Evolutionary conservation across 768 basidiomycete genomes (phyloP).

Genomic region (Boletus sp.): DNA sequence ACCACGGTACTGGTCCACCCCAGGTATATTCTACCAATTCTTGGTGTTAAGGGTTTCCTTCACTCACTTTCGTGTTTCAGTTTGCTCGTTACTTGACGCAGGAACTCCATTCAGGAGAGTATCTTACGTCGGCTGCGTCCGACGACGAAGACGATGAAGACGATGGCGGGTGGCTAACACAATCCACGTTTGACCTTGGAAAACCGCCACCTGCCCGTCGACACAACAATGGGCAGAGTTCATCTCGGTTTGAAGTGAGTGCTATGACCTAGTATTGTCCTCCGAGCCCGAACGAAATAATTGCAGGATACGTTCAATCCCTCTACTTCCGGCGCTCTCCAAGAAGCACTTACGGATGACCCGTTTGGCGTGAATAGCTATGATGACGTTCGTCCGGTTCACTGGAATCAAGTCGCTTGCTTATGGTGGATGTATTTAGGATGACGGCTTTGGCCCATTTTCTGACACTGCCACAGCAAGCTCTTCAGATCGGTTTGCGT

Average conservation of each 20-base stretch:
- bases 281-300: neutral
- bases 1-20: conserved; percentile 42
- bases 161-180: conserved; percentile 77
- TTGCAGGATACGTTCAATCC: conserved; percentile 54
- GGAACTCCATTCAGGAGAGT: conserved; percentile 64
- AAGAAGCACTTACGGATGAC: conserved; percentile 41
- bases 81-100: conserved; percentile 78
- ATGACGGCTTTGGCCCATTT: conserved; percentile 80
- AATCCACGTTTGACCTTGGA: conserved; percentile 65
- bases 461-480: conserved; percentile 56
- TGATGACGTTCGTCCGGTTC: conserved; percentile 46
- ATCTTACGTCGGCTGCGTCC: conserved; percentile 47
- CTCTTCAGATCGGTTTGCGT: conserved; percentile 53
- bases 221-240: conserved; percentile 44
- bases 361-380: conserved; percentile 44
- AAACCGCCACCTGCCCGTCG: conserved; percentile 48
- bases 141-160: conserved; percentile 62
- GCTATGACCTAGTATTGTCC: neutral
- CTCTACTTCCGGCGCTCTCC: conserved; percentile 27
- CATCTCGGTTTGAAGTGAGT: conserved; percentile 58
- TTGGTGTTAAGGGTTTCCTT: neutral
- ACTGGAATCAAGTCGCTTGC: neutral
- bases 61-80: conserved; percentile 34
- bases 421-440: conserved; percentile 21
- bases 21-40: conserved; percentile 33